These are phyloP conservation scores for Talaromyces trachyspermus DNA, from an alignment of 495 filamentous ascomycete genomes.

Conservation along the genomic window DNA sequence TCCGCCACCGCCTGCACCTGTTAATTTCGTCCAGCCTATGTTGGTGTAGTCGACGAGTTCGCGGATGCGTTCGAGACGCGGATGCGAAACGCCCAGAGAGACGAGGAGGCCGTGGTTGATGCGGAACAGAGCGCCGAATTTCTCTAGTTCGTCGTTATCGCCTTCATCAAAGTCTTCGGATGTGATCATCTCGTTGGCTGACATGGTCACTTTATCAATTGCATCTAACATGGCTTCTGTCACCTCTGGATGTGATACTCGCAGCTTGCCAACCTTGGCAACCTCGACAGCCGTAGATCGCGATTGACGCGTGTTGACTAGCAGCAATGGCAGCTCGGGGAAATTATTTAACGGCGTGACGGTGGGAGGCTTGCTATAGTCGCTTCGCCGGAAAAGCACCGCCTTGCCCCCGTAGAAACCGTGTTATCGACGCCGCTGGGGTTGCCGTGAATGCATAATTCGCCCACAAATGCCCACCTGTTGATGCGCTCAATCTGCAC, in stretches of 20 bases:
- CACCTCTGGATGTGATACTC: conserved; percentile 52
- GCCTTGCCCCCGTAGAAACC: conserved; percentile 75
- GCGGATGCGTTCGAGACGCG: conserved; percentile 71
- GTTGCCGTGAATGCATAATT: conserved; percentile 85
- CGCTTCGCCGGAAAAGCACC: conserved; percentile 67
- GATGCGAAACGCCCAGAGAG: conserved; percentile 76
- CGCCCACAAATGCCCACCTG: conserved; percentile 80
- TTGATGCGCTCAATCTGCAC: conserved; percentile 78
- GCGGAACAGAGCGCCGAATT: conserved; percentile 68
- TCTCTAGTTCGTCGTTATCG: conserved; percentile 42
- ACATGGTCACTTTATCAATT: conserved; percentile 64
- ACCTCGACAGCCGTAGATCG: conserved; percentile 72
- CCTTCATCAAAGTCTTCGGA: conserved; percentile 52
- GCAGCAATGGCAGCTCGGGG: conserved; percentile 69
- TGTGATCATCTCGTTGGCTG: conserved; percentile 57
- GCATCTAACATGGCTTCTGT: conserved; percentile 62
- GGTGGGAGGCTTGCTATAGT: conserved; percentile 60
- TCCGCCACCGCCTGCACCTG: conserved; percentile 77
- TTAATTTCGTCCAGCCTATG: conserved; percentile 83
- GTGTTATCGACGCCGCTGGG: conserved; percentile 87
- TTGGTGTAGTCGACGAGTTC: conserved; percentile 73
- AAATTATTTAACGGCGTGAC: conserved; percentile 66
- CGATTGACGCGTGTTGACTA: conserved; percentile 70
- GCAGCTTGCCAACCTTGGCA: conserved; percentile 64
- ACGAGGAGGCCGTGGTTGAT: conserved; percentile 79